phyloP scores from a whole-genome alignment of 148 eudicot genomes.

The Rhododendron vialii region DNA sequence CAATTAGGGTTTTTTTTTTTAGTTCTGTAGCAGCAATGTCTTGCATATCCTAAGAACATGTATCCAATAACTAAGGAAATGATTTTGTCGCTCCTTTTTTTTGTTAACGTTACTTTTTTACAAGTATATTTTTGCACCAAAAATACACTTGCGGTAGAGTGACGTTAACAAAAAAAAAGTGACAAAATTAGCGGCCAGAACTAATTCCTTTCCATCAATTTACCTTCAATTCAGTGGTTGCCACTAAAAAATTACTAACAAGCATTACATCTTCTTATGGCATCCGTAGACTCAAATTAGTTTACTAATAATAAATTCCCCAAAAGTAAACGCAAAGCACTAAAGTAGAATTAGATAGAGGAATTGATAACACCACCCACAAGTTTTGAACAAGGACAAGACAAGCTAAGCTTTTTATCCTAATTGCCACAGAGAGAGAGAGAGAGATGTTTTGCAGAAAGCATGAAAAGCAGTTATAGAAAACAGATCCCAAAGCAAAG shows the following conservation, averaged over 20 bases:
- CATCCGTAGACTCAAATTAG: not conserved
- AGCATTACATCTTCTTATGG: not conserved
- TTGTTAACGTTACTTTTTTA: too few relatives aligned
- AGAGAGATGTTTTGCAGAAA: not conserved
- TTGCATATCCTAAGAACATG: not conserved
- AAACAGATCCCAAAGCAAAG: conserved; percentile 17
- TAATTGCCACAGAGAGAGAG: not conserved
- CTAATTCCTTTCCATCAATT: not conserved
- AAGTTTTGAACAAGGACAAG: not conserved
- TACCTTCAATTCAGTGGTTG: not conserved
- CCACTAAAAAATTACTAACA: not conserved
- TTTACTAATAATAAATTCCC: not conserved
- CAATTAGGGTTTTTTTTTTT: not conserved
- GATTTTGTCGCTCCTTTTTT: too few relatives aligned
- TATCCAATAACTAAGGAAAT: not conserved
- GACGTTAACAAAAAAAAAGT: too few relatives aligned
- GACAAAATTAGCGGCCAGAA: too few relatives aligned
- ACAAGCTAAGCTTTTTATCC: not conserved
- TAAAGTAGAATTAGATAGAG: not conserved
- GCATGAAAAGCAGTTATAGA: not conserved
- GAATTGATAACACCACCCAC: not conserved
- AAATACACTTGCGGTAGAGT: too few relatives aligned
- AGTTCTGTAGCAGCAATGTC: not conserved
- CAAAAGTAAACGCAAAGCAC: not conserved
- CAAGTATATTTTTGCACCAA: too few relatives aligned